Conservation (phyloP, 1,284 basidiomycete genomes). For the Pseudozyma hubeiensis region DNA sequence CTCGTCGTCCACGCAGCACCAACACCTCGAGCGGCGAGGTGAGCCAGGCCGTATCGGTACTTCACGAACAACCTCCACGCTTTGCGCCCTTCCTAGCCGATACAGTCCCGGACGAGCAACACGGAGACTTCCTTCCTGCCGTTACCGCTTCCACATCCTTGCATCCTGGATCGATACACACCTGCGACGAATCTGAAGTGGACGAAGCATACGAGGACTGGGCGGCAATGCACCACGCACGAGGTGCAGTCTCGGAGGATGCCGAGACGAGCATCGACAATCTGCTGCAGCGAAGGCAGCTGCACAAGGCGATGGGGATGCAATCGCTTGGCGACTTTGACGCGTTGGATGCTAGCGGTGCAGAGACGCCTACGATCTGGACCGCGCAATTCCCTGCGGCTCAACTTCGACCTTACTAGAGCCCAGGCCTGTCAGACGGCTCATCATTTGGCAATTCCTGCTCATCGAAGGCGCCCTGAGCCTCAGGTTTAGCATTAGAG, state of each 20-base stretch:
- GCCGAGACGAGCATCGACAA: constrained; percentile 36
- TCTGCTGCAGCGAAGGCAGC: constrained; percentile 22
- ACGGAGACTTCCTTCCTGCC: neutral
- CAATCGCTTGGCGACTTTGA: constrained; percentile 26
- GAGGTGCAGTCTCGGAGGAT: constrained; percentile 39
- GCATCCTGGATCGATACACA: neutral
- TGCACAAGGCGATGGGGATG: constrained; percentile 22
- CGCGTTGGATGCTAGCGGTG: constrained; percentile 18
- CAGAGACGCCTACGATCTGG: constrained; percentile 42
- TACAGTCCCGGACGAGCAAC: constrained; percentile 3
- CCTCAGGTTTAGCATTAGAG: neutral
- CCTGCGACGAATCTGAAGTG: constrained; percentile 10
- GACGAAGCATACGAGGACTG: constrained; percentile 48
- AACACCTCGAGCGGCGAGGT: constrained; percentile 45
- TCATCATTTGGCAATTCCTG: neutral
- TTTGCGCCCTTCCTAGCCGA: constrained; percentile 32
- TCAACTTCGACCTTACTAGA: constrained; percentile 48
- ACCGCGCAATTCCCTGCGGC: constrained; percentile 45
- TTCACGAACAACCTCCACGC: constrained; percentile 36
- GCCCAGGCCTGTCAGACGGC: neutral
- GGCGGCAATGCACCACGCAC: constrained; percentile 46
- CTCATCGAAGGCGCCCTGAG: neutral
- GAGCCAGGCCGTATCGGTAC: constrained; percentile 37
- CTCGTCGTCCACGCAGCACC: constrained; percentile 20
- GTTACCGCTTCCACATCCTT: neutral